Percentiles rank a stretch among this genome's conserved stretches.
These are phyloP conservation scores for Bonnemaisonia californica DNA, from an alignment of 31 red algal genomes.

Conservation along the genomic window DNA sequence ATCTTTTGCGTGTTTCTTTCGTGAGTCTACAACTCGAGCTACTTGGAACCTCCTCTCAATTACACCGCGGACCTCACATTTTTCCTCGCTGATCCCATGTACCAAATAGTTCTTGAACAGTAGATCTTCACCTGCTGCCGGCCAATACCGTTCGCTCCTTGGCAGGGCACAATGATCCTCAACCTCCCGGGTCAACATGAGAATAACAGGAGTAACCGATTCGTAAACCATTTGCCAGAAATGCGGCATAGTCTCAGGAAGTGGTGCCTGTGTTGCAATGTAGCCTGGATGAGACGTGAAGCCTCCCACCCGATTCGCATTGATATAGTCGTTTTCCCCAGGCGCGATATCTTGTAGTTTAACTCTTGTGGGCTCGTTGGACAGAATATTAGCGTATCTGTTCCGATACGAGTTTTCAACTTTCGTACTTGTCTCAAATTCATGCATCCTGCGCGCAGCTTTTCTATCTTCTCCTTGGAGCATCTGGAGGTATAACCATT, in stretches of 20 bases:
- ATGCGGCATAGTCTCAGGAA: conserved; percentile 60
- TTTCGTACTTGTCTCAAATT: conserved; percentile 65
- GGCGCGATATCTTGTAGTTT: conserved; percentile 61
- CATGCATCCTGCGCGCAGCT: conserved; percentile 38
- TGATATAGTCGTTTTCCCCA: conserved; percentile 83
- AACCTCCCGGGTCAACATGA: conserved; percentile 82
- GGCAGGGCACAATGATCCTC: conserved; percentile 58
- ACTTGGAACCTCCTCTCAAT: conserved; percentile 62
- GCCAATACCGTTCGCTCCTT: conserved; percentile 82
- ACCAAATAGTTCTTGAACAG: conserved; percentile 66
- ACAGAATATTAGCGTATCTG: conserved; percentile 71
- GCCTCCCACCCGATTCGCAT: conserved; percentile 79
- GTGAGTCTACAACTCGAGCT: conserved; percentile 52
- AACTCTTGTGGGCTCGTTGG: conserved; percentile 75
- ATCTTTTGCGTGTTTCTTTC: conserved; percentile 63
- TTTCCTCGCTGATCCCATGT: conserved; percentile 46
- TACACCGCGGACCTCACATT: conserved; percentile 19
- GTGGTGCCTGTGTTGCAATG: conserved; percentile 89
- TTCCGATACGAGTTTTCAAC: conserved; percentile 69
- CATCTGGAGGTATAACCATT: conserved; percentile 26
- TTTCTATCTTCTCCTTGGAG: conserved; percentile 51
- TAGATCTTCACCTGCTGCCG: conserved; percentile 57
- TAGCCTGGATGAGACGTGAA: conserved; percentile 61
- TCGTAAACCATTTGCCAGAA: conserved; percentile 98
- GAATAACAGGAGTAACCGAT: conserved; percentile 63